phyloP scores from a whole-genome alignment of 495 filamentous ascomycete species.

The Staphylotrichum longicolle region DNA sequence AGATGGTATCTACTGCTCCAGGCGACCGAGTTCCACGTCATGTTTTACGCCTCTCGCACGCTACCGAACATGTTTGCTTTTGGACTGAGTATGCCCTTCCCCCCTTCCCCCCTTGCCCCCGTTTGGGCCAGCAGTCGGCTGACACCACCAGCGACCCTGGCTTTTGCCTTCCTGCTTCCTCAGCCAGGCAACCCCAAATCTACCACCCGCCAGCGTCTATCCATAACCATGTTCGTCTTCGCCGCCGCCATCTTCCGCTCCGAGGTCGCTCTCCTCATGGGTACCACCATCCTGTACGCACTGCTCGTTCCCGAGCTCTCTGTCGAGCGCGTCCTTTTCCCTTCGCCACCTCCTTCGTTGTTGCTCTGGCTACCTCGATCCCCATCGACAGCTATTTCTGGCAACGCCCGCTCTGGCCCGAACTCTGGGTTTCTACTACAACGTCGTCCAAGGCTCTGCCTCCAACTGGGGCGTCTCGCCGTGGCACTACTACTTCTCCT shows the following conservation, averaged over 20 bases:
- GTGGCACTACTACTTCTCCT: constrained; percentile 79
- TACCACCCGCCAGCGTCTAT: constrained; percentile 45
- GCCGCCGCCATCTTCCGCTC: constrained; percentile 86
- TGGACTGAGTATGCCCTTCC: constrained; percentile 57
- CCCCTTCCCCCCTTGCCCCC: not conserved
- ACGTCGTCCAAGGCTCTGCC: constrained; percentile 73
- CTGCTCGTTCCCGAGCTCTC: constrained; percentile 55
- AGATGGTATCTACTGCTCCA: constrained; percentile 84
- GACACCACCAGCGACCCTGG: constrained; percentile 55
- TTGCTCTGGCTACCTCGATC: constrained; percentile 65
- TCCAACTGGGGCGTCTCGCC: constrained; percentile 84
- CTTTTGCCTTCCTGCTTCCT: constrained; percentile 69
- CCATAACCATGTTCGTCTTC: constrained; percentile 73
- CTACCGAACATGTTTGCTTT: constrained; percentile 98
- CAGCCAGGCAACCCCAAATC: constrained; percentile 32
- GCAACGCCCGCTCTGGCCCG: constrained; percentile 86
- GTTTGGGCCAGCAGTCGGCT: not conserved
- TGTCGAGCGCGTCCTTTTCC: constrained; percentile 60
- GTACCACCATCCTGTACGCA: constrained; percentile 53
- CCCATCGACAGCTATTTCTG: constrained; percentile 89
- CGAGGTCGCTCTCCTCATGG: constrained; percentile 81
- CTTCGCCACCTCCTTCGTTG: constrained; percentile 61
- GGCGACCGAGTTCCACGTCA: constrained; percentile 83
- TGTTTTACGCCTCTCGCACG: constrained; percentile 90
- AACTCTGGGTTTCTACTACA: constrained; percentile 89